phyloP scores from a whole-genome alignment of 306 rosid species.

The Prinsepia uniflora region DNA sequence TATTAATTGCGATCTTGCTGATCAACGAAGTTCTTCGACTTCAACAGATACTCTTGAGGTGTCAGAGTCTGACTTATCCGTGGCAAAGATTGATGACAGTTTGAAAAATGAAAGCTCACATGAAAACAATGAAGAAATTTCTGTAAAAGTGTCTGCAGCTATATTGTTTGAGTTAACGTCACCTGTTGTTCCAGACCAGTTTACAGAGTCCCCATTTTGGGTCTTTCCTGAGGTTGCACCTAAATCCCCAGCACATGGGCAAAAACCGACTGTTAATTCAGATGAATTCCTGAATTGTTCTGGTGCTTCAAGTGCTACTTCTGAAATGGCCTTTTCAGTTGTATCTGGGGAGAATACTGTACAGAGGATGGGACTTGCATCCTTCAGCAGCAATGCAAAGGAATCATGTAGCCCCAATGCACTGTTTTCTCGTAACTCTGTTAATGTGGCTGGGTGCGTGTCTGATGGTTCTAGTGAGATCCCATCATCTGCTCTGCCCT shows the following conservation, averaged over 20 bases:
- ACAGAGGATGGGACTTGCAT: conserved; percentile 15
- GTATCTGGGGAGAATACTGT: conserved; percentile 28
- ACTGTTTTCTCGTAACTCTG: conserved; percentile 23
- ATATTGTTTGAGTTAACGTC: conserved; percentile 24
- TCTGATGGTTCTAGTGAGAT: conserved; percentile 25
- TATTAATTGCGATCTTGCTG: conserved; percentile 14
- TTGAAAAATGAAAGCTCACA: conserved; percentile 22
- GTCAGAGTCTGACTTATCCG: conserved; percentile 23
- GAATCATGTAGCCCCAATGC: conserved; percentile 23
- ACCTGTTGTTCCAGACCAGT: conserved; percentile 30
- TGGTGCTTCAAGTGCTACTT: conserved; percentile 16
- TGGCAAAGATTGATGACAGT: conserved; percentile 29
- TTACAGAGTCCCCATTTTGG: conserved; percentile 20
- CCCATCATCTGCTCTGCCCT: conserved; percentile 24
- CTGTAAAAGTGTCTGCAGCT: conserved; percentile 17
- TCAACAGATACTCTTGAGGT: conserved; percentile 23
- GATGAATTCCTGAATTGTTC: conserved; percentile 17
- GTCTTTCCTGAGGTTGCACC: conserved; percentile 20
- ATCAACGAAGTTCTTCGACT: conserved; percentile 19
- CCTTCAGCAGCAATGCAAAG: conserved; percentile 15
- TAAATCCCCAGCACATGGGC: conserved; percentile 17
- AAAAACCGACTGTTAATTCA: conserved; percentile 7
- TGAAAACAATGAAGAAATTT: conserved; percentile 30
- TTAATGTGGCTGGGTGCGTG: conserved; percentile 19
- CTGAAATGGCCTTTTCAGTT: conserved; percentile 17